A percentile compares a stretch with the other conserved stretches of the same genome.
Conservation (phyloP, 192 early-diverging fungal species). For the Coemansia javaensis region DNA sequence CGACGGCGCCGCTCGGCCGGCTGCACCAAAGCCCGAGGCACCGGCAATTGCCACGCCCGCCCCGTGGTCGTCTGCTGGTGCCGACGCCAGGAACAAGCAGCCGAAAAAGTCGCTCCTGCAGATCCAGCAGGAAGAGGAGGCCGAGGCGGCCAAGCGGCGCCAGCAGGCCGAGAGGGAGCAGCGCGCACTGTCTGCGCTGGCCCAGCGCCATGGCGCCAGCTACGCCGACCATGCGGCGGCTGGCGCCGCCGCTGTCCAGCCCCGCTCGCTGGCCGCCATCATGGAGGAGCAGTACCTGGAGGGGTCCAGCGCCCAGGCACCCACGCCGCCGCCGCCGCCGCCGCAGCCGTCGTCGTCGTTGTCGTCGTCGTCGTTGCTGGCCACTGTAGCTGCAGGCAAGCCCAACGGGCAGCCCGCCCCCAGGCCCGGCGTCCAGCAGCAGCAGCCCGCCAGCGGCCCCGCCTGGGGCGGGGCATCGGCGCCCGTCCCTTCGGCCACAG, state of each 20-base stretch:
- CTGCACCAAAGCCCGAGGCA: neutral
- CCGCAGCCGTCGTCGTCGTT: too few species aligned
- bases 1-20: too few species aligned
- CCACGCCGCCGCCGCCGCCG: too few species aligned
- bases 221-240: conserved; percentile 36
- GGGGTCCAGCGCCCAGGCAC: neutral
- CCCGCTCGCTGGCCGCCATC: conserved; percentile 34
- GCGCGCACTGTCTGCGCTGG: neutral
- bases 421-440: neutral
- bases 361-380: too few species aligned
- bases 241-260: neutral
- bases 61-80: conserved; percentile 28
- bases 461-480: conserved; percentile 8
- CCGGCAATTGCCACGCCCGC: conserved; percentile 10
- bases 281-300: conserved; percentile 47
- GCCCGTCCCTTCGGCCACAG: neutral
- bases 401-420: neutral
- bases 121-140: conserved; percentile 51
- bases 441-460: neutral
- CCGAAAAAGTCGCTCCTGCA: conserved; percentile 49
- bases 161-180: conserved; percentile 23
- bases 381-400: neutral
- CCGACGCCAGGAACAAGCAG: conserved; percentile 16
- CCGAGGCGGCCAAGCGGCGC: conserved; percentile 18
- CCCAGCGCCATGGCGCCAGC: conserved; percentile 18